phyloP scores from a whole-genome alignment of 148 eudicot genomes.

The Pharnaceum exiguum region DNA sequence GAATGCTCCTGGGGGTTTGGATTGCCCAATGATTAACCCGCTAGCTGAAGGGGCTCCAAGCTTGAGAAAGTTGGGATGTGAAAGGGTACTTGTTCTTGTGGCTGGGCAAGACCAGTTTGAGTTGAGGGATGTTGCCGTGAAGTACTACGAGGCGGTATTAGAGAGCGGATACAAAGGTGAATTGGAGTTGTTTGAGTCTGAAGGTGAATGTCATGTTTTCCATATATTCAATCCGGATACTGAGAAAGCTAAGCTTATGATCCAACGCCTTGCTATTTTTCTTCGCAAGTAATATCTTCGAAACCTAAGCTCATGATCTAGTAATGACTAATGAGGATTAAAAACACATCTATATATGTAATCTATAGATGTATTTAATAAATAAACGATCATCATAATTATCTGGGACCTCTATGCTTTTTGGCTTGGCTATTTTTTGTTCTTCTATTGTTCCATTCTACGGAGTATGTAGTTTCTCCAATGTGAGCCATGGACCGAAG shows the following conservation, averaged over 20 bases:
- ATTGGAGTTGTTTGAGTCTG: conserved; percentile 29
- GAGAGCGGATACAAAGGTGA: conserved; percentile 38
- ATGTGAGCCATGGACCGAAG: too few relatives aligned
- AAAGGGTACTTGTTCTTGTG: conserved; percentile 31
- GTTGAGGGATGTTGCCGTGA: conserved; percentile 18
- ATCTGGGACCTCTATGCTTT: too few relatives aligned
- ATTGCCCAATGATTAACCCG: conserved; percentile 32
- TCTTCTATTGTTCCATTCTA: too few relatives aligned
- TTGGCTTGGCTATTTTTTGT: too few relatives aligned
- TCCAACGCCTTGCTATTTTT: conserved; percentile 32
- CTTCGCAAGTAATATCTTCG: conserved; percentile 20
- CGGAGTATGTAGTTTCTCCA: too few relatives aligned
- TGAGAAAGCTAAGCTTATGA: conserved; percentile 33
- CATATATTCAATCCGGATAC: conserved; percentile 25
- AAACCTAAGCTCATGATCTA: too few relatives aligned
- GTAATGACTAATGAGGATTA: too few relatives aligned
- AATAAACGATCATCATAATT: too few relatives aligned
- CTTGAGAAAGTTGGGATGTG: conserved; percentile 23
- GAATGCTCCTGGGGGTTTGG: conserved; percentile 23
- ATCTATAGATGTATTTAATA: too few relatives aligned
- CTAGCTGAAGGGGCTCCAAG: conserved; percentile 20
- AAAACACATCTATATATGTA: too few relatives aligned
- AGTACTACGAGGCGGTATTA: conserved; percentile 23
- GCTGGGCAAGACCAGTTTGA: conserved; percentile 30
- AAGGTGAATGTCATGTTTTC: conserved; percentile 36